Base-by-base conservation (phyloP, 441 rosid genomes). In the Erodium chrysanthum region DNA sequence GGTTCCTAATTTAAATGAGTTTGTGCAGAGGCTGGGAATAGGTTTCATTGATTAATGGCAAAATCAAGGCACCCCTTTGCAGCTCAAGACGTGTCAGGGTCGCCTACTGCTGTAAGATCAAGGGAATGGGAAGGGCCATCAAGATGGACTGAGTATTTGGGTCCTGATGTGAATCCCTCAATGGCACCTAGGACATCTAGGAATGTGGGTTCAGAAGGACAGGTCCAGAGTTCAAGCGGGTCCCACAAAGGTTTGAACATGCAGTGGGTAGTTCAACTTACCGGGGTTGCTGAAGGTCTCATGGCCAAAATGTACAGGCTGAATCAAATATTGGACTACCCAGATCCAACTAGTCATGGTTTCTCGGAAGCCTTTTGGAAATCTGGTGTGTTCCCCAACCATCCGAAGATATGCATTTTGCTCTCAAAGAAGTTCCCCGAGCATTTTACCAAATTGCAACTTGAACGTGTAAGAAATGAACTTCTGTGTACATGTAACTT, bases 261-360 rank as follows among this genome's bases (percentile, higher is more conserved):
- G 82, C 95, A 85, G 67, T 90, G 97, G 96, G 89, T 90, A 0
- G 83, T 84, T 69, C 97, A 91, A 68, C 96, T 95, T 68, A 83
- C 89, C 62, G 94, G 88, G 76, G 97, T 95, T 73, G 97, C 97
- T 0, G 96, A 91, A 2, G 99, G 99, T 40, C 84, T 95, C 65
- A 90, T 91, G 99, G 94, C 96, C 67, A 95, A 91, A 82, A 90
- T 95, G 91, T 88, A 95, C 77, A 84, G 99, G 64, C 79, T 95
- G n/a, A 95, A 88, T 72, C 96, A 95, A 81, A 86, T 95, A 75
- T 79, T 95, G 82, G 97, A 91, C 75, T 87, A 82, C 67, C 97
- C 99, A 0, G 99, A 95, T 79, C 86, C 96, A 35, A 79, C 82
- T 69, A 81, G 75, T 68, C 96, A 95, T 75, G 76, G 76, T 5